phyloP scores from a whole-genome alignment of 2,329 filamentous ascomycete genomes.

The Colletotrichum agaves region DNA sequence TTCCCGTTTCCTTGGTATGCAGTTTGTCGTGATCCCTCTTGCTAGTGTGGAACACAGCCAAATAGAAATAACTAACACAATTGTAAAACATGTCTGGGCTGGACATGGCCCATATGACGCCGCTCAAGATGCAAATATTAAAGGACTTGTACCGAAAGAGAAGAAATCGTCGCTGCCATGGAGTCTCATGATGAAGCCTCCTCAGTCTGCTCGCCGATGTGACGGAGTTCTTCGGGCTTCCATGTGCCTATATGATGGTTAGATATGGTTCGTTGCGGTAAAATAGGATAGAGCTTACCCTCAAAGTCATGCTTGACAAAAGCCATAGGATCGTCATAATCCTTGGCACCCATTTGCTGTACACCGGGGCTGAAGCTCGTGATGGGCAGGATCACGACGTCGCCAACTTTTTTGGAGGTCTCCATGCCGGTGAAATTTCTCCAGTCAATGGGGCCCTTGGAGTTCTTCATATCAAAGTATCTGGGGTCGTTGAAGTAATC shows the following conservation, averaged over 20 bases:
- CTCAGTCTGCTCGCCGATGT: constrained; percentile 66
- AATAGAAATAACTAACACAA: not conserved
- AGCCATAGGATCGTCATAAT: constrained; percentile 91
- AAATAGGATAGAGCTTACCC: constrained; percentile 65
- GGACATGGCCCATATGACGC: constrained; percentile 9
- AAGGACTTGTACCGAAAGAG: constrained; percentile 20
- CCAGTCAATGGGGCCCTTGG: constrained; percentile 81
- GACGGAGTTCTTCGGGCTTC: constrained; percentile 78
- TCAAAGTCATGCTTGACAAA: constrained; percentile 98
- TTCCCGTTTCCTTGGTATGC: constrained; percentile 30
- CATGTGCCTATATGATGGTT: constrained; percentile 67
- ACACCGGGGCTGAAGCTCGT: constrained; percentile 98
- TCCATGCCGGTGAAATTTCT: constrained; percentile 90
- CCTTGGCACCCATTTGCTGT: constrained; percentile 89
- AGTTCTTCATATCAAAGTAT: constrained; percentile 83
- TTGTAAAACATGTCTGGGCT: constrained; percentile 12
- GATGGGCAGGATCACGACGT: constrained; percentile 93
- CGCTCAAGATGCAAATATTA: constrained; percentile 31
- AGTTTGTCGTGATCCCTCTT: constrained; percentile 15
- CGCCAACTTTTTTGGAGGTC: constrained; percentile 85
- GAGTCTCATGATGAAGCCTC: constrained; percentile 34
- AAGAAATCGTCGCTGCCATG: constrained; percentile 17
- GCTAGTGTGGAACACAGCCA: constrained; percentile 1
- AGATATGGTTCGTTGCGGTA: not conserved
- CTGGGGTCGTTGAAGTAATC: constrained; percentile 91